Conservation (phyloP, 371 early-diverging fungal species). For the Globomyces sp. region DNA sequence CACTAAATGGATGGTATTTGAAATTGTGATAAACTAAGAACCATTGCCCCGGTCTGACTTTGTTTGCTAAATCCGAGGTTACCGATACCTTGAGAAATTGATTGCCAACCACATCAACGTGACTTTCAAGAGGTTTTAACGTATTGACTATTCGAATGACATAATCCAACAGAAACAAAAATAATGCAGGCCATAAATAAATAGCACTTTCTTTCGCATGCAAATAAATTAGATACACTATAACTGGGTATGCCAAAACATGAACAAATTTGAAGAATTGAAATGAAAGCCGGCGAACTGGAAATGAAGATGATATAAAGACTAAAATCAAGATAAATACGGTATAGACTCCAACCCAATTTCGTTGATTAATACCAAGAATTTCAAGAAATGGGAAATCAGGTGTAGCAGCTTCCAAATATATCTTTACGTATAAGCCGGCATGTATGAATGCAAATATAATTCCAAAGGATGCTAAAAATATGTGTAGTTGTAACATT, state of each 20-base stretch:
- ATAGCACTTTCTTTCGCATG: neutral
- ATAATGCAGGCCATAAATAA: neutral
- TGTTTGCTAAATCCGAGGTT: neutral
- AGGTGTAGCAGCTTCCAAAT: no score
- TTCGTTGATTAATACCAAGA: no score
- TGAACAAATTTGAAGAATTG: conserved; percentile 6
- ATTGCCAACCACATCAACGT: no score
- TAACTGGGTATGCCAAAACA: neutral
- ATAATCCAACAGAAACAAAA: neutral
- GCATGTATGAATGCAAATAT: neutral
- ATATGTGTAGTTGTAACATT: neutral
- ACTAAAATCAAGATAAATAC: no score
- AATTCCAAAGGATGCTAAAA: neutral
- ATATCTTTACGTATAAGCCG: neutral
- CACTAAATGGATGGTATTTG: conserved; percentile 5
- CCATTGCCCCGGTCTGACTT: conserved; percentile 3
- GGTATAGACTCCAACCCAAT: no score
- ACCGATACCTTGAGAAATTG: no score
- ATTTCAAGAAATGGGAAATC: no score
- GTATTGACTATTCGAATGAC: neutral
- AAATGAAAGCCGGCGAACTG: neutral
- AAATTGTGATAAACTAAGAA: neutral
- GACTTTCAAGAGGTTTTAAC: neutral
- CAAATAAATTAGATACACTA: neutral
- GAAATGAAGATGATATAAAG: neutral